Base-by-base conservation (phyloP, 345 rosid genomes). In the Ricinus communis region DNA sequence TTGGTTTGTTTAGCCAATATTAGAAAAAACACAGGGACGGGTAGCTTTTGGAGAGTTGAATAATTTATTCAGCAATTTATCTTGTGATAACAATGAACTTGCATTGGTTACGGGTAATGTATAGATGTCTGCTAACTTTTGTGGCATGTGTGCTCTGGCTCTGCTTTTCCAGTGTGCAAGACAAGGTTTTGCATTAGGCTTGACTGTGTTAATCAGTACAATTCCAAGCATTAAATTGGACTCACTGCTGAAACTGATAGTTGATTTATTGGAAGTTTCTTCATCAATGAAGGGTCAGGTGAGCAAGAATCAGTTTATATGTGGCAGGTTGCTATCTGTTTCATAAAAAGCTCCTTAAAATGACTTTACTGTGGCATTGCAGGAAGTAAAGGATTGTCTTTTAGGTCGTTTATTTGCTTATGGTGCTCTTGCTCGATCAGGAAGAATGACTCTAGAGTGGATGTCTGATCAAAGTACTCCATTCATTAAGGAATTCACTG, bases 241-340 rank as follows among this genome's bases (percentile, higher is more conserved):
- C 36, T 80, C 97, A 12, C 62, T 93, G 68, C 80, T 93, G 80
- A 96, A 89, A 71, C 91, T 96, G 38, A 80, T 90, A 76, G 80
- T 75, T 74, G 81, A 88, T 67, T 71, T 85, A 31, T 79, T 95
- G 65, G 97, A 92, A 69, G 88, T 89, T 62, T 87, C 97, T 67
- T 86, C 99, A 8, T 87, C 98, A 8, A 89, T 88, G 98, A 96
- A 84, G 86, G 98, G 99, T 43, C 97, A 90, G 88, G 99, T 93
- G 75, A 51, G 90, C 74, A 70, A 67, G 41, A 36, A 50, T 62
- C 27, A 76, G 11, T 28, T 22, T n/a, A 1, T 53, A 30, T 66
- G 45, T 52, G 27, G 52, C 15, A 1, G 63, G 41, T 54, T 72
- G 11, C 58, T 24, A 25, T 71, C 36, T 66, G 45, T 22, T 59